phyloP scores from a whole-genome alignment of 768 basidiomycete genomes.

The Postia placenta region DNA sequence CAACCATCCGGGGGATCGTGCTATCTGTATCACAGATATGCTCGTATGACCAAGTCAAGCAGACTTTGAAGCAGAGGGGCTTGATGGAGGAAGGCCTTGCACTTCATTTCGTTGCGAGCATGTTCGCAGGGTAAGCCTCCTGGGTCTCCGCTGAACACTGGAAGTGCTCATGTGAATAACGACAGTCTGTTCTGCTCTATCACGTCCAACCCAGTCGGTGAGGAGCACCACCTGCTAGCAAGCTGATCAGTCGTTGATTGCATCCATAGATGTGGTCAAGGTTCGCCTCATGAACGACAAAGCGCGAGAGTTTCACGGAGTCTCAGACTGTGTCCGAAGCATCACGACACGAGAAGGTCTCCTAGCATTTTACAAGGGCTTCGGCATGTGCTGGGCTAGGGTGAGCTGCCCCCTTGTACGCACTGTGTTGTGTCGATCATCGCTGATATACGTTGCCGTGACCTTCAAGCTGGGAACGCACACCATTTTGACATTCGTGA shows the following conservation, averaged over 20 bases:
- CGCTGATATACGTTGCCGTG: too few species aligned
- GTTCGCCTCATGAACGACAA: slow-evolving; percentile 34
- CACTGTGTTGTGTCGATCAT: too few species aligned
- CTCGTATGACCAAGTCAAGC: slow-evolving; percentile 32
- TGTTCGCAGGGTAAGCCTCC: slow-evolving; percentile 28
- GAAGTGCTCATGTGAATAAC: too few species aligned
- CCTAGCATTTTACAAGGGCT: slow-evolving; percentile 32
- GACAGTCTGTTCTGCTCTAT: slow-evolving; percentile 29
- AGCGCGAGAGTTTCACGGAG: slow-evolving; percentile 22
- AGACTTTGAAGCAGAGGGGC: slow-evolving; percentile 23
- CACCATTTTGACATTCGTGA: slow-evolving; percentile 29
- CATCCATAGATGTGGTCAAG: slow-evolving; percentile 27
- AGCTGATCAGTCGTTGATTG: neutral
- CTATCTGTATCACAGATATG: slow-evolving; percentile 30
- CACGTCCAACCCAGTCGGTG: slow-evolving; percentile 30
- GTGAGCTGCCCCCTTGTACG: slow-evolving; percentile 18
- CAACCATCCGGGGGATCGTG: slow-evolving; percentile 28
- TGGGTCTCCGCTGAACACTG: too few species aligned
- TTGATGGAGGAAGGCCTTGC: slow-evolving; percentile 29
- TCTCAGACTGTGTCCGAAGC: slow-evolving; percentile 24
- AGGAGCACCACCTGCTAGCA: slow-evolving; percentile 5
- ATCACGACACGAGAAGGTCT: slow-evolving; percentile 26
- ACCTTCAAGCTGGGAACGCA: slow-evolving; percentile 32
- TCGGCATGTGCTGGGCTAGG: slow-evolving; percentile 34
- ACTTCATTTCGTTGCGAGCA: slow-evolving; percentile 27